Evolutionary conservation across 345 rosid genomes (phyloP).

Genomic region (Gossypioides kirkii): DNA sequence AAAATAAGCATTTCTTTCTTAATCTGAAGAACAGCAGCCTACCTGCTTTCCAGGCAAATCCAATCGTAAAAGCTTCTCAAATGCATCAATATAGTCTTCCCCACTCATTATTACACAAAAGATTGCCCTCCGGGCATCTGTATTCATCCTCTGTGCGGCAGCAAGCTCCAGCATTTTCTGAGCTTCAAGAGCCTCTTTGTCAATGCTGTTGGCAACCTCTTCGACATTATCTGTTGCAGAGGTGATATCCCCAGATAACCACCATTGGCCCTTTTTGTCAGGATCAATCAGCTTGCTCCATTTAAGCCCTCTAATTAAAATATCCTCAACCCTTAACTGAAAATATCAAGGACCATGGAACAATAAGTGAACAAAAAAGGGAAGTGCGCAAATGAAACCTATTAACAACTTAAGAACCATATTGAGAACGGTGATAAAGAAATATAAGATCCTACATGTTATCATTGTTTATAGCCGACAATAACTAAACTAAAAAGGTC

Average conservation of each 20-base stretch:
- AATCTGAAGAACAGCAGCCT: not conserved
- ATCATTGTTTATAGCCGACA: not conserved
- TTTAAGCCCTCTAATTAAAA: slow-evolving; percentile 64
- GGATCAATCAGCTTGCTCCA: slow-evolving; percentile 92
- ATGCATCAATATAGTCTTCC: slow-evolving; percentile 87
- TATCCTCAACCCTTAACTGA: slow-evolving; percentile 69
- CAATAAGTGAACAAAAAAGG: not conserved
- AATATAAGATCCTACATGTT: not conserved
- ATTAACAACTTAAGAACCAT: not conserved
- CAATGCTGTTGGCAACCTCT: slow-evolving; percentile 77
- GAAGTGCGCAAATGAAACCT: not conserved
- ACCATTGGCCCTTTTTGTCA: slow-evolving; percentile 93
- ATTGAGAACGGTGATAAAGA: not conserved
- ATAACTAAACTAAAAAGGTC: not conserved
- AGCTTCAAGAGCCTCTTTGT: slow-evolving; percentile 74
- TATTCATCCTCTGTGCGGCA: slow-evolving; percentile 85
- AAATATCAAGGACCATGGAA: slow-evolving; percentile 2
- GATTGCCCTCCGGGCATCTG: slow-evolving; percentile 83
- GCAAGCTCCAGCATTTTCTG: slow-evolving; percentile 91
- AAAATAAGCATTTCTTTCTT: not conserved
- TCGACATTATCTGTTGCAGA: slow-evolving; percentile 36
- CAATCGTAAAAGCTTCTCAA: slow-evolving; percentile 80
- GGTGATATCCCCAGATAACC: slow-evolving; percentile 62
- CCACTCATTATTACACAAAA: slow-evolving; percentile 93
- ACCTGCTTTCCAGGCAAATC: slow-evolving; percentile 85